phyloP scores from a whole-genome alignment of 1,139 yeast genomes.

The Scheffersomyces titani region DNA sequence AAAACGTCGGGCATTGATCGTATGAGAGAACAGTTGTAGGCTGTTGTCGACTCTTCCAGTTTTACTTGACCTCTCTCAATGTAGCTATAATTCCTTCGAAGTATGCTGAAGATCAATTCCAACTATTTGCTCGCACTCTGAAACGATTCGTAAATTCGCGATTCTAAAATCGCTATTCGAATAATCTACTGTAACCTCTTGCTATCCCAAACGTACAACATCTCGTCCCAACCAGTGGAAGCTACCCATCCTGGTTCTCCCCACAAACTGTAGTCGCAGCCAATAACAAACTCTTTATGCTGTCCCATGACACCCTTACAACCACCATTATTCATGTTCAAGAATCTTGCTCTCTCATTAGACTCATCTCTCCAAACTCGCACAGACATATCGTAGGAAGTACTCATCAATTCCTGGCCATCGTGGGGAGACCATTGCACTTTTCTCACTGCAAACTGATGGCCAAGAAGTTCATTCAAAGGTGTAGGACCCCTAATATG shows the following conservation, averaged over 20 bases:
- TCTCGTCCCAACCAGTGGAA: slow-evolving; percentile 96
- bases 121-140: not conserved
- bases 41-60: not conserved
- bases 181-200: slow-evolving; percentile 31
- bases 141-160: not conserved
- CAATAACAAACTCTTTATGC: slow-evolving; percentile 89
- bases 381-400: slow-evolving; percentile 92
- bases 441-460: slow-evolving; percentile 83
- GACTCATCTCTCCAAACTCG: slow-evolving; percentile 81
- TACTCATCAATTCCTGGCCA: slow-evolving; percentile 66
- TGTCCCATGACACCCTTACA: slow-evolving; percentile 59
- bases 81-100: not conserved
- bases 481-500: slow-evolving; percentile 66
- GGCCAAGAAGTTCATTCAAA: slow-evolving; percentile 78
- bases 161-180: slow-evolving; percentile 3
- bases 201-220: slow-evolving; percentile 87
- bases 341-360: slow-evolving; percentile 51
- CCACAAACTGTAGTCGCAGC: slow-evolving; percentile 97
- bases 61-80: too few species aligned
- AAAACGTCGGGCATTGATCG: too few species aligned
- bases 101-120: not conserved
- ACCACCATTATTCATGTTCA: slow-evolving; percentile 37
- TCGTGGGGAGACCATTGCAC: slow-evolving; percentile 90
- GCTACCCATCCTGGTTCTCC: slow-evolving; percentile 97
- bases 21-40: not conserved